Evolutionary conservation across 176 grass and related monocot species (phyloP), one percentile per base, ranked within the genome.

Genomic region (Tuctoria greenei): DNA sequence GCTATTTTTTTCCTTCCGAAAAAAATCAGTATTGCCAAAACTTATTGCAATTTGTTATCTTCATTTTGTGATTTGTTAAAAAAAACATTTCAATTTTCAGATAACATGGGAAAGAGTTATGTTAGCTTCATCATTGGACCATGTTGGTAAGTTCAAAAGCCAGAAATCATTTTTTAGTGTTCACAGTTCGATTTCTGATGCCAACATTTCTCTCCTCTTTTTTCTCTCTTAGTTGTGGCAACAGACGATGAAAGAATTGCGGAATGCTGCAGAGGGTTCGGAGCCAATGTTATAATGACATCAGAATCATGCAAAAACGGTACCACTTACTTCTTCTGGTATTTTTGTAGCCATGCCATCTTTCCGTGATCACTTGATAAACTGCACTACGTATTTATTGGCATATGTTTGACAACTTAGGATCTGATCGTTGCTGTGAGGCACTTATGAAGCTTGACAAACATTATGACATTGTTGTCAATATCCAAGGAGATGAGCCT

Each of bases 221-320:
- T 4, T 10, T 7, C 23, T 3, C 4, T 31, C 5, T 7, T 67
- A 99, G 95, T 92, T 68, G 95, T 99, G 72, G 95, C 91, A 63
- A 99, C 95, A 8, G 91, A 99, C 71, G 91, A 99, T 80, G 91
- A 86, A 36, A 95, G 64, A 74, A 99, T 99, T 77, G 95, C 95
- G 28, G 89, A 88, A 76, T 95, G 95, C 23, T 99, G 95, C 86
- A 92, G 87, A 92, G 91, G 84, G 80, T 99, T 99, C 58, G 95
- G 95, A 79, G 91, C 91, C 66, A 89, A 99, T 90, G 95, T 99
- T 62, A 86, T 95, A 87, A 92, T 99, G 95, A 99, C 89, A 88
- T 82, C 95, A 77, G 87, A 88, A 73, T 93, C 87, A 40, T 99
- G 95, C 82, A 83, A 72, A 81, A 99, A 99, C 84, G 95, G 95